These are phyloP conservation scores for Xanthoconium purpureum DNA, from an alignment of 768 basidiomycete genomes.

Conservation along the genomic window DNA sequence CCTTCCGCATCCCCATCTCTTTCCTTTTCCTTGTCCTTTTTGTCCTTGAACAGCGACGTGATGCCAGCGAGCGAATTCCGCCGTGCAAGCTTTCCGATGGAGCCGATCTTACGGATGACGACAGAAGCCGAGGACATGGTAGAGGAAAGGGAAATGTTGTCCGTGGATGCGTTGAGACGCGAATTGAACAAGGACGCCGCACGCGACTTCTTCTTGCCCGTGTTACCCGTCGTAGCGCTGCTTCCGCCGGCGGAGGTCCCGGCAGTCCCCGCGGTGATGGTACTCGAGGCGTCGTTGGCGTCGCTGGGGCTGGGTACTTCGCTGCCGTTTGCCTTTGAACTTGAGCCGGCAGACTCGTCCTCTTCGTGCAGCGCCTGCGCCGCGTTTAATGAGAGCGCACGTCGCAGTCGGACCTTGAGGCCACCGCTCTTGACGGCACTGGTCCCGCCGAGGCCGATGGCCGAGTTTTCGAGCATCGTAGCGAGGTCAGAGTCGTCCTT, in stretches of 20 bases:
- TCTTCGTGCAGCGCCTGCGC: slow-evolving; percentile 52
- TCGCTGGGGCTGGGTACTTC: slow-evolving; percentile 28
- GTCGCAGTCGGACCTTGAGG: slow-evolving; percentile 72
- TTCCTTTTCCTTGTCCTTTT: slow-evolving; percentile 43
- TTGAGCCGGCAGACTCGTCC: slow-evolving; percentile 14
- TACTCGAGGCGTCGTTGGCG: slow-evolving; percentile 27
- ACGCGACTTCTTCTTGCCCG: slow-evolving; percentile 66
- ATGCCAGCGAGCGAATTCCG: slow-evolving; percentile 89
- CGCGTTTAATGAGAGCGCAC: slow-evolving; percentile 68
- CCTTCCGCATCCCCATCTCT: slow-evolving; percentile 35
- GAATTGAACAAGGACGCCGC: slow-evolving; percentile 83
- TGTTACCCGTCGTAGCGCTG: slow-evolving; percentile 26
- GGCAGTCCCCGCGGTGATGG: slow-evolving; percentile 41
- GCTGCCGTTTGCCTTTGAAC: slow-evolving; percentile 30
- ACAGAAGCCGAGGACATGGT: slow-evolving; percentile 94
- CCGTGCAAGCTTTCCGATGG: slow-evolving; percentile 83
- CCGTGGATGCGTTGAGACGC: slow-evolving; percentile 82
- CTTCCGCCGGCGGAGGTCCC: slow-evolving; percentile 4
- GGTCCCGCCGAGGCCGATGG: slow-evolving; percentile 36
- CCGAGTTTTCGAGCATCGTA: slow-evolving; percentile 43
- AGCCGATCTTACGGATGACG: slow-evolving; percentile 94
- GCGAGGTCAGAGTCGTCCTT: slow-evolving; percentile 71
- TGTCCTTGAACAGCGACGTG: slow-evolving; percentile 92
- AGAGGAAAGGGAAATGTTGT: slow-evolving; percentile 92
- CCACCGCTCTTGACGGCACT: slow-evolving; percentile 56